A percentile compares a stretch with the other conserved stretches of the same genome.
phyloP scores from a whole-genome alignment of 768 basidiomycete genomes.

The Tricholoma sp. region DNA sequence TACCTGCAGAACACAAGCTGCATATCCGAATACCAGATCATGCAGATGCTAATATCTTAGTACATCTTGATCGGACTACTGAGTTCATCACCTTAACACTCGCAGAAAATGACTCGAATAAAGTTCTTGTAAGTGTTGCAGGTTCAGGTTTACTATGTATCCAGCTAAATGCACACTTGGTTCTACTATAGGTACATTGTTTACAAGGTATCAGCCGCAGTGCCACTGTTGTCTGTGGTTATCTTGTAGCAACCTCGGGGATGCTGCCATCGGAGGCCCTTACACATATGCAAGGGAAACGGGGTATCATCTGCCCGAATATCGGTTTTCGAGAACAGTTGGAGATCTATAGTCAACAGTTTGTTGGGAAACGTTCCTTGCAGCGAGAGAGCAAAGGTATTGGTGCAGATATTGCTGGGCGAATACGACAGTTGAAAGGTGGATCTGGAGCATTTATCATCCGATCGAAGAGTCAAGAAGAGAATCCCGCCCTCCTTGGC shows the following conservation, averaged over 20 bases:
- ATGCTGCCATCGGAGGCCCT: slow-evolving; percentile 54
- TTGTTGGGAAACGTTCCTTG: slow-evolving; percentile 14
- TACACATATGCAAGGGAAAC: slow-evolving; percentile 47
- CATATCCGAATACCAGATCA: slow-evolving; percentile 40
- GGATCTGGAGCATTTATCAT: neutral
- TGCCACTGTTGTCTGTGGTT: slow-evolving; percentile 72
- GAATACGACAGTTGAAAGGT: slow-evolving; percentile 26
- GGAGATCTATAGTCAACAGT: slow-evolving; percentile 27
- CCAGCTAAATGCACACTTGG: neutral
- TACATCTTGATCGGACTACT: slow-evolving; percentile 31
- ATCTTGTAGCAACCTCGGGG: slow-evolving; percentile 48
- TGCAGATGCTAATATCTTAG: slow-evolving; percentile 25
- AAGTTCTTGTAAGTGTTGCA: slow-evolving; percentile 29
- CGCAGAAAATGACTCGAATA: slow-evolving; percentile 29
- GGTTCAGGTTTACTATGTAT: neutral
- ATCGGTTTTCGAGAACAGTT: slow-evolving; percentile 63
- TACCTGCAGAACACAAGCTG: slow-evolving; percentile 38
- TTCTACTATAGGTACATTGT: slow-evolving; percentile 60
- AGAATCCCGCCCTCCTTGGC: neutral
- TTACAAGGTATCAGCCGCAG: slow-evolving; percentile 71
- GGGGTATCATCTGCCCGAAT: slow-evolving; percentile 62
- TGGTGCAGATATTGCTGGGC: slow-evolving; percentile 21
- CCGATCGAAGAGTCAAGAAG: neutral
- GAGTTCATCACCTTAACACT: slow-evolving; percentile 30
- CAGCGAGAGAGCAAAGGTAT: slow-evolving; percentile 9